Conservation (phyloP, 2,329 filamentous ascomycete genomes). For the Gremmenia infestans region DNA sequence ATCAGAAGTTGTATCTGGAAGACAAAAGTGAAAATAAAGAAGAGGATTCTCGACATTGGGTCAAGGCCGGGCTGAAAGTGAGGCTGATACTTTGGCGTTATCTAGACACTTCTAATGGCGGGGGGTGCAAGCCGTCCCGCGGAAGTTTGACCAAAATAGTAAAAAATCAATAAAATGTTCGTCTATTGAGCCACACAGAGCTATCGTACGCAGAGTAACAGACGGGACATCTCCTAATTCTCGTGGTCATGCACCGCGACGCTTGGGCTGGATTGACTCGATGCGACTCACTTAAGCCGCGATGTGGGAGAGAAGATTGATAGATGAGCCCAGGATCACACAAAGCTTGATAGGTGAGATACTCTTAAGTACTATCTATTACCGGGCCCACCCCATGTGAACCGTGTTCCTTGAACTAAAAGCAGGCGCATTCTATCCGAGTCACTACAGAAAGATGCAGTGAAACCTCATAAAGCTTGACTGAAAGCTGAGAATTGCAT, state of each 20-base stretch:
- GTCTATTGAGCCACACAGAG: not conserved
- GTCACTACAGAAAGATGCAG: too few relatives aligned
- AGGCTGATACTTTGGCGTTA: not conserved
- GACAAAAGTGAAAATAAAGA: not conserved
- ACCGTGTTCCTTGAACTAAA: too few relatives aligned
- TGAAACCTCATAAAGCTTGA: too few relatives aligned
- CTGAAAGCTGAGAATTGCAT: too few relatives aligned
- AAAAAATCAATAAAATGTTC: not conserved
- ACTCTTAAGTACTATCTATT: too few relatives aligned
- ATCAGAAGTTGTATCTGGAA: not conserved
- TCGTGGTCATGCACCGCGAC: not conserved
- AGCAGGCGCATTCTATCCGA: too few relatives aligned
- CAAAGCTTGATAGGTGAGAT: too few relatives aligned
- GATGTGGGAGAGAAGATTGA: too few relatives aligned
- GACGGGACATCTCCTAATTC: not conserved
- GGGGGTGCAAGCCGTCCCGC: not conserved
- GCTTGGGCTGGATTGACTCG: too few relatives aligned
- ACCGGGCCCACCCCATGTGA: too few relatives aligned
- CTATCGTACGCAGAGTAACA: not conserved
- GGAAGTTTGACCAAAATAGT: not conserved
- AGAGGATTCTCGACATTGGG: not conserved
- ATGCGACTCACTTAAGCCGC: too few relatives aligned
- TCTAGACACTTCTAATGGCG: not conserved
- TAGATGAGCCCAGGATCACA: too few relatives aligned
- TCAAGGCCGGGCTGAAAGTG: not conserved